Evolutionary conservation across 139 green algal genomes (phyloP), one percentile per base, ranked within the genome.

Genomic region (Volvox africanus): DNA sequence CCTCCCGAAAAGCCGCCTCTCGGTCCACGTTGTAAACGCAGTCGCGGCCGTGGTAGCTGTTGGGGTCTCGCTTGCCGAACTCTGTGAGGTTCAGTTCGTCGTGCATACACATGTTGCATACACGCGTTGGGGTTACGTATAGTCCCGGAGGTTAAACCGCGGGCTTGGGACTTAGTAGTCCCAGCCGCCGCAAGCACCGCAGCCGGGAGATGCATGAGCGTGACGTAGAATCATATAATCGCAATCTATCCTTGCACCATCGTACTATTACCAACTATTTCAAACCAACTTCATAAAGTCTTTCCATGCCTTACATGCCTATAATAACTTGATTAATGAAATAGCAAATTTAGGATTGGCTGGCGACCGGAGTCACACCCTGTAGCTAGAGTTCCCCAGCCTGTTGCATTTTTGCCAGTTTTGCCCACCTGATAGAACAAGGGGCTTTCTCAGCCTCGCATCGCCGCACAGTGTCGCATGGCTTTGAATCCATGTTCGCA

Each of bases 11-110:
- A 11, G 73, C 73, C 50, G 80, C 30, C 21, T 21, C 37, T 36
- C 86, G 86, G 19, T n/a, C 50, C 50, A 90, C 9, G 73, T 84
- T 28, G 86, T 61, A 76, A 1, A 32, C 6, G 71, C 86, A 90
- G 73, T 90, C 86, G 13, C 73, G 73, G 30, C 86, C 86, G 50
- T 90, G 86, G 71, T 90, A 90, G 73, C 30, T n/a, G 30, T n/a
- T 28, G 19, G 86, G 86, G 3, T 90, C 71, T 1, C 86, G 86
- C 86, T 90, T 90, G 50, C 86, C 86, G 55, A 84, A 90, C 73
- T 90, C 86, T 90, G 86, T 5, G 24, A 33, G 30, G 30, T 28
- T 28, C 12, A 24, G 24, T 28, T 30, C 65, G 65, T 55, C 65
- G 16, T 28, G 24, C 21, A 16, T 28, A 73, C 65, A 73, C 65